A percentile compares a stretch with the other conserved stretches of the same genome.
Evolutionary conservation across 2,329 filamentous ascomycete species (phyloP).

Genomic region (Byssoonygena ceratinophila): DNA sequence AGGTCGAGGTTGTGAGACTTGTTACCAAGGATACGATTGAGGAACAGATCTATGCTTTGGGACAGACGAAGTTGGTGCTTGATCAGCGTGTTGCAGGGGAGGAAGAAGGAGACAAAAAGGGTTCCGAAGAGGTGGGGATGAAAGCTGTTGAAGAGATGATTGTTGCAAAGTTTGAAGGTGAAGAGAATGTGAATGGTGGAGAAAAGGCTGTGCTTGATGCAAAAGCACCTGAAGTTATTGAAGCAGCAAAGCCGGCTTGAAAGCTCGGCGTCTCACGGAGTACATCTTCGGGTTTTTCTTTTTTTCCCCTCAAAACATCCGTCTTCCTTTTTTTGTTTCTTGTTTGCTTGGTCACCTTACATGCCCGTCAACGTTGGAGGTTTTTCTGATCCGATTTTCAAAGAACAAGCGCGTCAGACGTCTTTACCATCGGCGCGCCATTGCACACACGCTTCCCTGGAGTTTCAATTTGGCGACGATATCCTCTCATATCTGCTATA

Average conservation of each 20-base stretch:
- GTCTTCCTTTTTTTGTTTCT: too few relatives aligned
- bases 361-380: too few relatives aligned
- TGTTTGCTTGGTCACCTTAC: too few relatives aligned
- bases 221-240: not conserved
- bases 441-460: too few relatives aligned
- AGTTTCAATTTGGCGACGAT: too few relatives aligned
- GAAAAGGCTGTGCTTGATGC: not conserved
- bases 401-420: too few relatives aligned
- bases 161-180: slow-evolving; percentile 30
- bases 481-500: too few relatives aligned
- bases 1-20: slow-evolving; percentile 81
- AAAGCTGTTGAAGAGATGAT: slow-evolving; percentile 43
- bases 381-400: too few relatives aligned
- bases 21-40: slow-evolving; percentile 77
- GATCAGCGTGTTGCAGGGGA: slow-evolving; percentile 62
- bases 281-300: not conserved
- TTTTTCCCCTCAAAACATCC: too few relatives aligned
- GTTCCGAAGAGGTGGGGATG: slow-evolving; percentile 42
- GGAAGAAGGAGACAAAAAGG: slow-evolving; percentile 41
- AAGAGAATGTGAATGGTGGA: not conserved
- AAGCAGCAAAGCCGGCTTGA: not conserved
- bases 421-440: too few relatives aligned
- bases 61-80: slow-evolving; percentile 83
- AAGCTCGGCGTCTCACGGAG: not conserved
- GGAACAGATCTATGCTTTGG: slow-evolving; percentile 83